Evolutionary conservation across 192 early-diverging fungal species (phyloP), one percentile per base, ranked within the genome.

Genomic region (Backusella mclennaniae): DNA sequence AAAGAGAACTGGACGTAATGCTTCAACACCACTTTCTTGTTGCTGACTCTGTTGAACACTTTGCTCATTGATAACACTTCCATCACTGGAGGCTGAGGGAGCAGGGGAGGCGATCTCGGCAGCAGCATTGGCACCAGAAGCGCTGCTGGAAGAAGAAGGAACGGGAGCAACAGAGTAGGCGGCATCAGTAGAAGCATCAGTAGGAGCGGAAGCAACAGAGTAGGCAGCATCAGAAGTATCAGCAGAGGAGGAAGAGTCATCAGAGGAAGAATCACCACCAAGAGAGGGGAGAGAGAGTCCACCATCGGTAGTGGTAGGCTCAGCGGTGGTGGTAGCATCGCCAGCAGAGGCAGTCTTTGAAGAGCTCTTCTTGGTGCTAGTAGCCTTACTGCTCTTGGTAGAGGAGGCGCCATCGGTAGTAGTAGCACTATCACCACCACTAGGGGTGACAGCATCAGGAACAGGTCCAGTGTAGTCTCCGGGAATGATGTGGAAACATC

Each of bases 381-480:
- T 63, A 23, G 21, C 23, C 23, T 63, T 63, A 9, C 26, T 12
- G 3, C 21, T 29, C 26, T n/a, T 49, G 46, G 46, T 49, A n/a
- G 56, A 63, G 9, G 56, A 63, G 23, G 46, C 46, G 1, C 15
- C 33, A 17, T 39, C 38, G 9, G 68, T 11, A 38, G 68, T 6
- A 39, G 68, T 69, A 41, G 33, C 19, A 0, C n/a, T 29, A 4
- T 42, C 26, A 17, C 12, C 69, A 8, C 23, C 17, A 8, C 9
- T 14, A 33, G 29, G 19, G n/a, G 29, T 6, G 7, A n/a, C 35
- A 9, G 38, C 38, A 36, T 35, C 67, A n/a, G 15, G 19, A 19
- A 73, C 31, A 46, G 71, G 74, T 12, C 77, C 82, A 63, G 77
- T 83, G 11, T 87, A 89, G 35, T 85, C 83, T 21, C 87, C 87